phyloP scores from a whole-genome alignment of 2,329 filamentous ascomycete species.

The Fusarium oligoseptatum region DNA sequence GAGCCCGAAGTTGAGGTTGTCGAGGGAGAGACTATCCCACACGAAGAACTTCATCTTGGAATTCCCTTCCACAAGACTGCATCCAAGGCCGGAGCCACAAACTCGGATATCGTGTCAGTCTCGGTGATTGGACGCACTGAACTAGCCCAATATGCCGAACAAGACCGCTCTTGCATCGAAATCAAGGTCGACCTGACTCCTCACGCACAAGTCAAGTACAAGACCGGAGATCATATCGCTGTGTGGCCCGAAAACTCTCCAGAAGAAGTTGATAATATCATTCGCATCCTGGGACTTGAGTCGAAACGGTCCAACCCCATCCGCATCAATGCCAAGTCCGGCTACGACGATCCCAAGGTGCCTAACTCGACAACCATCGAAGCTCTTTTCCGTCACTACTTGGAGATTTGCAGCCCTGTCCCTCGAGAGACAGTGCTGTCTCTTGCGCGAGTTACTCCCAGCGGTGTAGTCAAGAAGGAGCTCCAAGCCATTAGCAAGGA shows the following conservation, averaged over 20 bases:
- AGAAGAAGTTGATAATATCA: neutral
- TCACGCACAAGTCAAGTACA: neutral
- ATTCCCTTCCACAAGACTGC: conserved; percentile 5
- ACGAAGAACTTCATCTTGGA: neutral
- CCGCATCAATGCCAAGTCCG: neutral
- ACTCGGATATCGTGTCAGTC: conserved; percentile 12
- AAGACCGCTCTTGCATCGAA: conserved; percentile 14
- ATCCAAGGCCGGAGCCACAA: neutral
- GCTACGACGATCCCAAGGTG: conserved; percentile 13
- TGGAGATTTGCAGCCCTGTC: neutral
- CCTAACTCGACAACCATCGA: neutral
- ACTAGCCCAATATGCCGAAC: neutral
- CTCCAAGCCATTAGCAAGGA: neutral
- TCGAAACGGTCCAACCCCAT: neutral
- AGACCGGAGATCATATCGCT: neutral
- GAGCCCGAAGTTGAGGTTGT: neutral
- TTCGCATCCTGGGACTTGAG: neutral
- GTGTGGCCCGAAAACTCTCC: neutral
- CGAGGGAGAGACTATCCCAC: neutral
- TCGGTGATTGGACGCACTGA: neutral
- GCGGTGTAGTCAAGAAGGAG: neutral
- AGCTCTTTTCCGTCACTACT: neutral
- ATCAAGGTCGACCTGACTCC: neutral
- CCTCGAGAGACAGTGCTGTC: neutral
- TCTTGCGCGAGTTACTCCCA: neutral